phyloP scores from a whole-genome alignment of 352 stramenopile species.

The Phytopythium cucurbitacearum region DNA sequence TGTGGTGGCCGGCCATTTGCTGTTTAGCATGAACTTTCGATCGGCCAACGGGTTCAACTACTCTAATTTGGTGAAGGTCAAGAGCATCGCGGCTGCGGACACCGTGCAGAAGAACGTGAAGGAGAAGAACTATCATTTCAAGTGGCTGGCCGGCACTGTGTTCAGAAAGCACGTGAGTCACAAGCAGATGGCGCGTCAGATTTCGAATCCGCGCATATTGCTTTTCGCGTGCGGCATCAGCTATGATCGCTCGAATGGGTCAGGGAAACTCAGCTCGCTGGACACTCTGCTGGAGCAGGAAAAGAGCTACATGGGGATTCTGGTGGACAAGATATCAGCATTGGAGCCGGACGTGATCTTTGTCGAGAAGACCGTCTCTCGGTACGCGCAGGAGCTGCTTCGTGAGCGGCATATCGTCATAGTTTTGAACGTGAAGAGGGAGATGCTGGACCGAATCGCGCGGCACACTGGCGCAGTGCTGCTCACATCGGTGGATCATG shows the following conservation, averaged over 20 bases:
- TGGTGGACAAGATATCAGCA: slow-evolving; percentile 95
- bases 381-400: slow-evolving; percentile 92
- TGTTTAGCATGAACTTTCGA: slow-evolving; percentile 83
- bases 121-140: slow-evolving; percentile 84
- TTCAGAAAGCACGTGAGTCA: slow-evolving; percentile 96
- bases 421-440: slow-evolving; percentile 93
- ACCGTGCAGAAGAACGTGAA: slow-evolving; percentile 70
- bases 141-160: slow-evolving; percentile 93
- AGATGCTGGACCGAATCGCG: slow-evolving; percentile 90
- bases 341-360: slow-evolving; percentile 95
- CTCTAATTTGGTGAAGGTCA: slow-evolving; percentile 71
- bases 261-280: slow-evolving; percentile 90
- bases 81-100: slow-evolving; percentile 62
- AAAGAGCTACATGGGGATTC: slow-evolving; percentile 95
- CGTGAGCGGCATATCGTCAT: slow-evolving; percentile 89
- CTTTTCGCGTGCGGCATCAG: slow-evolving; percentile 95
- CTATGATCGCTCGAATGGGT: slow-evolving; percentile 88
- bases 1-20: slow-evolving; percentile 62
- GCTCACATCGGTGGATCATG: slow-evolving; percentile 91
- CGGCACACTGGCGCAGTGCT: slow-evolving; percentile 92
- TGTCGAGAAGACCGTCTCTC: slow-evolving; percentile 86
- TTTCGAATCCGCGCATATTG: slow-evolving; percentile 96
- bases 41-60: slow-evolving; percentile 78
- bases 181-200: slow-evolving; percentile 93
- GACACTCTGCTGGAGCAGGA: slow-evolving; percentile 96